Conservation (phyloP, 2,329 filamentous ascomycete species). For the Penicillium hordei region DNA sequence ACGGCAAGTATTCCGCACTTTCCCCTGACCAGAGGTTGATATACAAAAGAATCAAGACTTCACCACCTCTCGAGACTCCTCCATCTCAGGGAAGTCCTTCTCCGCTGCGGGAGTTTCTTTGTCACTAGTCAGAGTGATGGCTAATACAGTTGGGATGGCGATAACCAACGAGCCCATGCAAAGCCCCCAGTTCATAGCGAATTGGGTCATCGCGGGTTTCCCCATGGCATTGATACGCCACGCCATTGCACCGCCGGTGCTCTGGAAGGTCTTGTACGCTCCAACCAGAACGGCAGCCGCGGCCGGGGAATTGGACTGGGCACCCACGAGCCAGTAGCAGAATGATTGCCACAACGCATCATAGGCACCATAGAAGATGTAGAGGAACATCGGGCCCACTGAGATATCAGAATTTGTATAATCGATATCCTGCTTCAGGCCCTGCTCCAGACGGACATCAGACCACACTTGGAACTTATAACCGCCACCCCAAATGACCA, state of each 20-base stretch:
- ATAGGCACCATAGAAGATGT: slow-evolving; percentile 69
- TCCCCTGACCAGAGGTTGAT: neutral
- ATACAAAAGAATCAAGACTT: neutral
- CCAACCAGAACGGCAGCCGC: slow-evolving; percentile 49
- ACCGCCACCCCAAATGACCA: slow-evolving; percentile 61
- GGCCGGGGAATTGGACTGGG: slow-evolving; percentile 45
- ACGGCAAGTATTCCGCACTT: neutral
- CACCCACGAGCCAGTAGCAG: slow-evolving; percentile 61
- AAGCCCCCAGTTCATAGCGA: slow-evolving; percentile 50
- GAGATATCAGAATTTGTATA: slow-evolving; percentile 52
- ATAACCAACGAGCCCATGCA: slow-evolving; percentile 47
- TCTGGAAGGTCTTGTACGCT: slow-evolving; percentile 50
- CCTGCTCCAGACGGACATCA: slow-evolving; percentile 41
- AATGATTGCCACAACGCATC: slow-evolving; percentile 67
- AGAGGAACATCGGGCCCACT: slow-evolving; percentile 65
- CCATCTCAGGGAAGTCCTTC: slow-evolving; percentile 5
- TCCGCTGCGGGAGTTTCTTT: neutral
- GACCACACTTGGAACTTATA: slow-evolving; percentile 65
- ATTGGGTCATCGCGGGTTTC: slow-evolving; percentile 42
- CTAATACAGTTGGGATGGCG: slow-evolving; percentile 46
- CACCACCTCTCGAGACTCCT: slow-evolving; percentile 8
- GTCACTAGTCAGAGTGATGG: slow-evolving; percentile 38
- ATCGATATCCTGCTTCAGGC: slow-evolving; percentile 49
- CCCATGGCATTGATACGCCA: slow-evolving; percentile 47
- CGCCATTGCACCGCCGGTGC: slow-evolving; percentile 48